Percentiles rank a stretch among this genome's conserved stretches.
phyloP scores from a whole-genome alignment of 768 basidiomycete genomes.

The Collybia mongolica region DNA sequence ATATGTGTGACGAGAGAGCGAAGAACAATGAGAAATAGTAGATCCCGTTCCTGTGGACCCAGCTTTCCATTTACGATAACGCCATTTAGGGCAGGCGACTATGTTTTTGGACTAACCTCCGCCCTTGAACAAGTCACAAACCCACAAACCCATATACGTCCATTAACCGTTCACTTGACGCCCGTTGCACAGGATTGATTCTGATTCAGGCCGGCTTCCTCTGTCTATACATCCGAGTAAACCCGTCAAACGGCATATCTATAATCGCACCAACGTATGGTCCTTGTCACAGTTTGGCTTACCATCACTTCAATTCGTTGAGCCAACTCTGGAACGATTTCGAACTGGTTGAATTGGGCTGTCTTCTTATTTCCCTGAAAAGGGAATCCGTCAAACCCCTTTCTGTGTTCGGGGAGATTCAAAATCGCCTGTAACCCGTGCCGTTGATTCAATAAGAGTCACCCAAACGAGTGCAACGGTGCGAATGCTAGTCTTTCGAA shows the following conservation, averaged over 20 bases:
- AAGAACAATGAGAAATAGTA: neutral
- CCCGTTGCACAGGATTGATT: neutral
- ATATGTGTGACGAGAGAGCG: too few relatives aligned
- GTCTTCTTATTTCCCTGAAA: slow-evolving; percentile 5
- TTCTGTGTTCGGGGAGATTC: slow-evolving; percentile 17
- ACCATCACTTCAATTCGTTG: too few relatives aligned
- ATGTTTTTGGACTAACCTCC: neutral
- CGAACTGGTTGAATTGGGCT: neutral
- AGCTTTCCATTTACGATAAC: too few relatives aligned
- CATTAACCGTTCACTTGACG: neutral
- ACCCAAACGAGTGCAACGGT: slow-evolving; percentile 20
- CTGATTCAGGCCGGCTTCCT: neutral
- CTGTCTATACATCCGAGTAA: too few relatives aligned
- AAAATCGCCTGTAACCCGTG: slow-evolving; percentile 10
- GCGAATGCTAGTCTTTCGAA: slow-evolving; percentile 18
- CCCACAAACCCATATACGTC: neutral
- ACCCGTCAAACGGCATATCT: too few relatives aligned
- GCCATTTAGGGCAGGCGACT: slow-evolving; percentile 4
- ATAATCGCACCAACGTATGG: too few relatives aligned
- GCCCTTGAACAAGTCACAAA: neutral
- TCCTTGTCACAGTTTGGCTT: too few relatives aligned
- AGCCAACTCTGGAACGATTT: too few relatives aligned
- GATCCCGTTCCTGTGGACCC: slow-evolving; percentile 5
- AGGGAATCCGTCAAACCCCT: slow-evolving; percentile 15
- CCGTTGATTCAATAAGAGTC: slow-evolving; percentile 41